Conservation (phyloP, 202 grass and related monocot species). For the Zizania palustris region DNA sequence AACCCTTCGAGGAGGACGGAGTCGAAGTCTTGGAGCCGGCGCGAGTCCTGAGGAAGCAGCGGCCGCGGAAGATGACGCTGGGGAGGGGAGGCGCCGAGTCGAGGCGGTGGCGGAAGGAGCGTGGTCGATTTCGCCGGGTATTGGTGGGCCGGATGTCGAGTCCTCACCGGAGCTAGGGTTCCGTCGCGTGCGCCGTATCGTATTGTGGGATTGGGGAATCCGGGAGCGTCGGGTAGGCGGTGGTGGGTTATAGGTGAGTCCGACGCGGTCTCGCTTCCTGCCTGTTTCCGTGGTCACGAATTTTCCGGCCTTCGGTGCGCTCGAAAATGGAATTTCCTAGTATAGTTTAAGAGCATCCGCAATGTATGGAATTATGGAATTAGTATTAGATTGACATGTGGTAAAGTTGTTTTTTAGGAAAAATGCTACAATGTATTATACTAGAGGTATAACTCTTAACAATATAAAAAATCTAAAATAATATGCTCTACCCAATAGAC, state of each 20-base stretch:
- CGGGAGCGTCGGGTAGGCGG: neutral
- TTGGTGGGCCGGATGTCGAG: conserved; percentile 26
- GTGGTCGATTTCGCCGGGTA: neutral
- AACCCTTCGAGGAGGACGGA: neutral
- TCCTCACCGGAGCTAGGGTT: conserved; percentile 44
- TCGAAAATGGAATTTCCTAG: neutral
- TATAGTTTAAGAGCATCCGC: too few relatives aligned
- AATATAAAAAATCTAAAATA: too few relatives aligned
- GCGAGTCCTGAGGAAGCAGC: neutral
- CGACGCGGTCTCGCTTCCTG: conserved; percentile 4
- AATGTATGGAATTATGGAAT: too few relatives aligned
- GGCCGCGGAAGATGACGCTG: too few relatives aligned
- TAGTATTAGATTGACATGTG: too few relatives aligned
- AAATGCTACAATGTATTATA: too few relatives aligned
- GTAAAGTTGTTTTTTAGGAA: too few relatives aligned
- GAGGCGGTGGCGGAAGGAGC: neutral
- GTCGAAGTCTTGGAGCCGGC: neutral
- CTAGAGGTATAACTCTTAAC: too few relatives aligned
- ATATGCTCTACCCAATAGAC: too few relatives aligned
- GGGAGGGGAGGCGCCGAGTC: neutral
- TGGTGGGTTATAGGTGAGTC: conserved; percentile 1
- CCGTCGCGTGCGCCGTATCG: neutral
- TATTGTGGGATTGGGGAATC: neutral
- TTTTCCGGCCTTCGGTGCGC: neutral
- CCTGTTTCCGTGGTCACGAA: conserved; percentile 14